Evolutionary conservation across 2,329 filamentous ascomycete genomes (phyloP).

Genomic region (Albifimbria verrucaria): DNA sequence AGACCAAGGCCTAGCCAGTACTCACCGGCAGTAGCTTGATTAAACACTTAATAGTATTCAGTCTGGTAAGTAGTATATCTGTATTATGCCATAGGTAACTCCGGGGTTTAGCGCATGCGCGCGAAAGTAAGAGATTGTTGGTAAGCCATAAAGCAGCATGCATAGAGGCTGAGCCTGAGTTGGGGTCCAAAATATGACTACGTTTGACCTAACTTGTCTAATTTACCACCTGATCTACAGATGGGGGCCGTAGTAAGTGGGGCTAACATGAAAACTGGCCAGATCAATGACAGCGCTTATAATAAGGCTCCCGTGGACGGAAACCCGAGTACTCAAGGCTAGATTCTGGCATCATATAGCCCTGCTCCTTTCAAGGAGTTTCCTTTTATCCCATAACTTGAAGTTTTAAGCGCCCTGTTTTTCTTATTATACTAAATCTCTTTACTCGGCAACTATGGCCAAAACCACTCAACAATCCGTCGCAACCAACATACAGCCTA

Average conservation of each 20-base stretch:
- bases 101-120: background rate
- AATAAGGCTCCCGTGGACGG: background rate
- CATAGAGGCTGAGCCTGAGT: background rate
- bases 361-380: background rate
- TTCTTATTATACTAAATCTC: background rate
- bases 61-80: background rate
- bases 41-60: too few species aligned
- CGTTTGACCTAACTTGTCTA: background rate
- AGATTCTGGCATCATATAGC: conserved; percentile 2
- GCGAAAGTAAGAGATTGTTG: background rate
- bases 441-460: background rate
- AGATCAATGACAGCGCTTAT: background rate
- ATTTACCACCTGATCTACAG: background rate
- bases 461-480: background rate
- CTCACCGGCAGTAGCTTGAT: too few species aligned
- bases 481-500: background rate
- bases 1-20: background rate
- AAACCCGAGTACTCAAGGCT: background rate
- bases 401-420: background rate
- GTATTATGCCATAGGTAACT: background rate
- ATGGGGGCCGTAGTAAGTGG: background rate
- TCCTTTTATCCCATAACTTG: background rate
- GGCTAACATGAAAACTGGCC: background rate
- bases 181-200: background rate
- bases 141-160: background rate